Evolutionary conservation across 139 green algal genomes (phyloP), one percentile per base, ranked within the genome.

Genomic region (Chlorella sp.): DNA sequence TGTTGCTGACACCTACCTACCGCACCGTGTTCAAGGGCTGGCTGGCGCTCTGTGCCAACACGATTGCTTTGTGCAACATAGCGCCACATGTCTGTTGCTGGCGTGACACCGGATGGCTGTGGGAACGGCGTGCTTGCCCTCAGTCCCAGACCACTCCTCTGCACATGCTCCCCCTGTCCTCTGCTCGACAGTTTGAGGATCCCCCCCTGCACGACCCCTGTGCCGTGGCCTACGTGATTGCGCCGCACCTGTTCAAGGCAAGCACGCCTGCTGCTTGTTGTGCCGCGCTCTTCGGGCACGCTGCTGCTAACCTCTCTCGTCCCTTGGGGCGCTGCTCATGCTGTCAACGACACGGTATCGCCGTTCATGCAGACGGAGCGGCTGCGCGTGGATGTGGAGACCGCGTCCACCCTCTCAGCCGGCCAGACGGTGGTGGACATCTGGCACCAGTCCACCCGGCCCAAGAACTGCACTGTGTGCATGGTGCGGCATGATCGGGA

Each of bases 151-250:
- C n/a, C n/a, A n/a, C n/a, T n/a, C n/a, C n/a, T n/a, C n/a, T n/a
- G 44, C 44, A 51, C 44, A 51, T 51, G 44, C 44, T 51, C 34
- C 68, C 13, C 30, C 25, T 57, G 80, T 55, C 7, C 44, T 55
- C 44, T 17, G 7, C 11, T 11, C 11, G 7, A 11, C 51, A 60
- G 51, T 60, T 60, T 60, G 51, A 89, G 1, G 62, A 96, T 63
- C 95, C 97, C 28, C 97, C 97, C 12, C 86, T 99, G 28, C 97
- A 99, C 78, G 97, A 98, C 83, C 97, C 97, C 23, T 96, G 92
- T 71, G 97, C 97, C 44, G 95, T 99, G 26, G 93, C 91, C 0
- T 97, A 91, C 56, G 94, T 98, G 20, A 89, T 97, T 3, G 87
- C 85, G 2, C 96, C 96, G 1, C 28, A 93, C 0, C 47, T 97